Evolutionary conservation across 768 basidiomycete species (phyloP), one percentile per base, ranked within the genome.

Genomic region (Sarcomyxa edulis): DNA sequence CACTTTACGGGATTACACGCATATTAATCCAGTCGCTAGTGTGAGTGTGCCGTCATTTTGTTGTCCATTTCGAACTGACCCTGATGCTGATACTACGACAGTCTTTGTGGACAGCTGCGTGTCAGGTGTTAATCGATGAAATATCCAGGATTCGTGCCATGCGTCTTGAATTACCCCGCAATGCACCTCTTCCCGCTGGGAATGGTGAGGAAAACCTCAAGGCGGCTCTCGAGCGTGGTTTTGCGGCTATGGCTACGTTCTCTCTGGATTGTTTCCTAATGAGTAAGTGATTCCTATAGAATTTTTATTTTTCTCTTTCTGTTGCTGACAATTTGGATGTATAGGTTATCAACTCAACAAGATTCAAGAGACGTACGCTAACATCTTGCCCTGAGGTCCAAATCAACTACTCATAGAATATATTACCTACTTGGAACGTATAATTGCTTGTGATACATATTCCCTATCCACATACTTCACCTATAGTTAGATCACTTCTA

Each of bases 31-130:
- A 10, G 36, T 42, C 32, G 34, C 29, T 24, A 26, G 32, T 9
- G 33, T 42, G 23, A 35, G 32, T 7, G 15, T 9, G 9, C 21
- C 21, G 16, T 15, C 15, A 18, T 15, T 10, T n/a, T 27, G 26
- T 19, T 25, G 11, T 12, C 15, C 6, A 26, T 32, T 7, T 24
- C 25, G n/a, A 16, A 14, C 30, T 40, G 20, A 24, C 24, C n/a
- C 28, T 16, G 16, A 15, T 34, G n/a, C 30, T 34, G 12, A 22
- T 32, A 21, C 39, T 26, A 16, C 14, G 7, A 3, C n/a, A 42
- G 40, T 23, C 22, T 14, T 19, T 35, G 12, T 42, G 40, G 40
- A 42, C 40, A 14, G 32, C 40, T 12, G 25, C 40, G 12, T 32
- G 32, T 12, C 40, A 42, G 14, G 40, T 42, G 12, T 25, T 42